A percentile compares a stretch with the other conserved stretches of the same genome.
Conservation (phyloP, 1,284 basidiomycete species). For the Exobasidium rhododendri region DNA sequence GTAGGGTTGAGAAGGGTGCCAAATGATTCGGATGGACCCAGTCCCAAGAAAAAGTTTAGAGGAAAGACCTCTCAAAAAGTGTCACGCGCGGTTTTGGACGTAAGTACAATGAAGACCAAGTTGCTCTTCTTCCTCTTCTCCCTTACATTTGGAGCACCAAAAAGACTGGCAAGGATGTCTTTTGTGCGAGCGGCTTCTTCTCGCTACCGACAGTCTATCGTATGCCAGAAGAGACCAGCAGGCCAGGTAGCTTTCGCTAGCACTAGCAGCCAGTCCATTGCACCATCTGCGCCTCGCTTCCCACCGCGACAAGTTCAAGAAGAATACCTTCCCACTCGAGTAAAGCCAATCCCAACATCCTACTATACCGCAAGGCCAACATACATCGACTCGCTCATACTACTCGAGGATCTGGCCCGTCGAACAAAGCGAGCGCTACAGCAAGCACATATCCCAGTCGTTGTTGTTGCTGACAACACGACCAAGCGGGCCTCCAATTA, state of each 20-base stretch:
- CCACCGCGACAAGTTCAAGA: neutral
- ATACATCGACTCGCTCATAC: slow-evolving; percentile 71
- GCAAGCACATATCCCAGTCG: slow-evolving; percentile 65
- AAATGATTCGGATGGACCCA: too few relatives aligned
- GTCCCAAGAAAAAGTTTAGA: too few relatives aligned
- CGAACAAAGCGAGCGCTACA: slow-evolving; percentile 65
- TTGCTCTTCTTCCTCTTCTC: too few relatives aligned
- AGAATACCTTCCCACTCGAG: slow-evolving; percentile 30
- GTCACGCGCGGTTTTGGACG: too few relatives aligned
- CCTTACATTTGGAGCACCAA: too few relatives aligned
- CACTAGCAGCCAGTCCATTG: neutral
- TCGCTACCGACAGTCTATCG: too few relatives aligned
- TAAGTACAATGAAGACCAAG: too few relatives aligned
- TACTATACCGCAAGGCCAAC: slow-evolving; percentile 83
- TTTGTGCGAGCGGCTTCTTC: too few relatives aligned
- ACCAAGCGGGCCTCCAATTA: slow-evolving; percentile 35
- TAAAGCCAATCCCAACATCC: slow-evolving; percentile 63
- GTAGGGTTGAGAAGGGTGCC: too few relatives aligned
- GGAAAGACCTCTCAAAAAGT: too few relatives aligned
- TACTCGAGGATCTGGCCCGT: slow-evolving; percentile 67
- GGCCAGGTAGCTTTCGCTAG: neutral
- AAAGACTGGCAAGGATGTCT: too few relatives aligned
- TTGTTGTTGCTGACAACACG: slow-evolving; percentile 64
- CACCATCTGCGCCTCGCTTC: neutral
- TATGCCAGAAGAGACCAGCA: too few relatives aligned